Evolutionary conservation across 345 rosid genomes (phyloP), one percentile per base, ranked within the genome.

Genomic region (Dovyalis caffra): DNA sequence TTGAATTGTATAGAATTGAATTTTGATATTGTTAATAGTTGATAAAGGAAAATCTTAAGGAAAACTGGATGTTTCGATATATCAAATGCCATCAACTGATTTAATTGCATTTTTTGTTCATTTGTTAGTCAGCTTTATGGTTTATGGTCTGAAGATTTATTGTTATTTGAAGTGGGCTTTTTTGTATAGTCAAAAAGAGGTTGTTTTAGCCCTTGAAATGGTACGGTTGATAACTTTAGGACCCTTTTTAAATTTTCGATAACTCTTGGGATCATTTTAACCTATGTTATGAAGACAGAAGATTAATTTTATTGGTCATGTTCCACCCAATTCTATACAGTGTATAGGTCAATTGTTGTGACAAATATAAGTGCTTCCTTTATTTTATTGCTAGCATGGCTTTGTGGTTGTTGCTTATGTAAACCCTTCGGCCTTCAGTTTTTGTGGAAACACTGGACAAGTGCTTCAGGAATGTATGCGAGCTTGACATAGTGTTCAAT

Each of bases 391-490:
- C 57, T 35, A 12, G 68, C 11, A 23, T 31, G 23, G 9, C 12
- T 75, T 68, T 40, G 82, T 57, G 77, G 65, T 62, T 70, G 53
- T 78, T 62, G 21, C 73, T 83, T 12, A 78, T 65, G 62, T 32
- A 16, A 25, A 34, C 73, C 81, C 20, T 80, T 62, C 12, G 80
- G 71, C 70, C 81, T 82, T 74, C 94, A 95, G 99, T 95, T 85
- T 85, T 90, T 82, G 99, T 91, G 82, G 97, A 93, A 85, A 90
- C 97, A 9, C 83, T 95, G 82, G 99, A 95, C 87, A 95, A 90
- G 84, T 95, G 99, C 97, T 91, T 93, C 92, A 90, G 85, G 81
- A 90, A 95, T 83, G 98, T 93, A 56, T 90, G 96, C 31, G 97
- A 95, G 88, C 98, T 90, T 38, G 98, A 91, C 82, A 86, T 90